These are phyloP conservation scores for Athelia psychrophila DNA, from an alignment of 1,284 basidiomycete species.

Conservation along the genomic window DNA sequence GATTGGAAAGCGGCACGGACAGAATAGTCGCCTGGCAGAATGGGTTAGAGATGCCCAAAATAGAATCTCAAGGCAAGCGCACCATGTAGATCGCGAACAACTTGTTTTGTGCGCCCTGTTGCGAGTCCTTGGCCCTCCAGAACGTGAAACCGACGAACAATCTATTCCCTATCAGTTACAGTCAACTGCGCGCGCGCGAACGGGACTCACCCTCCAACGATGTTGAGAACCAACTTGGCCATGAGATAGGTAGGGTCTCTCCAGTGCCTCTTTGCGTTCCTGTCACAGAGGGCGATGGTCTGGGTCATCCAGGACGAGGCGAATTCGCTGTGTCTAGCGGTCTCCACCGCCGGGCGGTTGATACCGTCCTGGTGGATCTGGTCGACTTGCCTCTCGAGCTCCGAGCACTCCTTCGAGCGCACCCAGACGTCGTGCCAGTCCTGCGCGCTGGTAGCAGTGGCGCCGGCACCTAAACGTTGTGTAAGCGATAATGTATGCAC, in stretches of 20 bases:
- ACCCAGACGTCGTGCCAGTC: constrained; percentile 46
- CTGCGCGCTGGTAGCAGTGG: constrained; percentile 32
- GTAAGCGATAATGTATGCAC: too few species aligned
- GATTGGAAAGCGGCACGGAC: constrained; percentile 41
- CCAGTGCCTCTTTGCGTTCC: constrained; percentile 58
- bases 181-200: neutral
- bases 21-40: constrained; percentile 47
- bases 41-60: constrained; percentile 23
- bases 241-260: constrained; percentile 68
- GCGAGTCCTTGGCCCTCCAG: constrained; percentile 63
- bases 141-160: constrained; percentile 46
- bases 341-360: constrained; percentile 29
- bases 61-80: neutral
- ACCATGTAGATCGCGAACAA: constrained; percentile 46
- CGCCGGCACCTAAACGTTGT: constrained; percentile 31
- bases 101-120: constrained; percentile 81
- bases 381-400: constrained; percentile 27
- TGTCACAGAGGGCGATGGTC: constrained; percentile 40
- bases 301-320: constrained; percentile 49
- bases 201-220: constrained; percentile 12
- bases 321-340: constrained; percentile 34
- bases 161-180: neutral
- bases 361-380: constrained; percentile 35
- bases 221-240: constrained; percentile 58
- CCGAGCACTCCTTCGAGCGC: constrained; percentile 27